Conservation (phyloP, 2,329 filamentous ascomycete genomes). For the Aureobasidium zeae region DNA sequence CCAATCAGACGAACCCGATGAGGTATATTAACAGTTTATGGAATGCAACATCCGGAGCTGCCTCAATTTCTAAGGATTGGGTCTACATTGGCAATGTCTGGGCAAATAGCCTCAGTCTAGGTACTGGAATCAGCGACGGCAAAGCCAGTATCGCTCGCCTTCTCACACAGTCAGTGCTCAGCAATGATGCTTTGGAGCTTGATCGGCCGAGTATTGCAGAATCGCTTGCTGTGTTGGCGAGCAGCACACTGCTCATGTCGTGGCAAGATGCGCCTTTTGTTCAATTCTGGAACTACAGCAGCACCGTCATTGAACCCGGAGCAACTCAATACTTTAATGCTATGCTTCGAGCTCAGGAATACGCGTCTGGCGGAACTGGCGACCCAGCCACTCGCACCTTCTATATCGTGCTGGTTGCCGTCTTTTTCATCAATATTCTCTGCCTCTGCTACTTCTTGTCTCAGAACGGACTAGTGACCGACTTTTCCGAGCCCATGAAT, state of each 20-base stretch:
- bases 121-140: slow-evolving; percentile 35
- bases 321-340: slow-evolving; percentile 55
- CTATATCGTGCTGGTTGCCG: slow-evolving; percentile 54
- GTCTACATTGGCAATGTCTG: slow-evolving; percentile 36
- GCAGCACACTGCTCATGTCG: slow-evolving; percentile 55
- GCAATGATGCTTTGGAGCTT: slow-evolving; percentile 36
- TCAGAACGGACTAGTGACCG: slow-evolving; percentile 57
- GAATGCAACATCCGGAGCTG: slow-evolving; percentile 47
- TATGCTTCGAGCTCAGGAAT: slow-evolving; percentile 55
- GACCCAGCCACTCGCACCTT: slow-evolving; percentile 51
- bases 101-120: slow-evolving; percentile 35
- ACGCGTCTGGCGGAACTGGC: slow-evolving; percentile 52
- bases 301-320: slow-evolving; percentile 33
- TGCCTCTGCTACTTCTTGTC: slow-evolving; percentile 56
- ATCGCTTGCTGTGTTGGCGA: slow-evolving; percentile 60
- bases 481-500: slow-evolving; percentile 70
- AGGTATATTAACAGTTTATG: slow-evolving; percentile 44
- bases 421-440: slow-evolving; percentile 58
- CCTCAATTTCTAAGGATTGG: slow-evolving; percentile 34
- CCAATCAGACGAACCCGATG: slow-evolving; percentile 33
- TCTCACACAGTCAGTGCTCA: slow-evolving; percentile 36
- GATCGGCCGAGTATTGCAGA: slow-evolving; percentile 61
- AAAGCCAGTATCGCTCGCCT: slow-evolving; percentile 37
- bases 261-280: slow-evolving; percentile 52
- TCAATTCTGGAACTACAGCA: slow-evolving; percentile 32